Conservation (phyloP, 2,329 filamentous ascomycete genomes). For the Calonectria fujianensis region DNA sequence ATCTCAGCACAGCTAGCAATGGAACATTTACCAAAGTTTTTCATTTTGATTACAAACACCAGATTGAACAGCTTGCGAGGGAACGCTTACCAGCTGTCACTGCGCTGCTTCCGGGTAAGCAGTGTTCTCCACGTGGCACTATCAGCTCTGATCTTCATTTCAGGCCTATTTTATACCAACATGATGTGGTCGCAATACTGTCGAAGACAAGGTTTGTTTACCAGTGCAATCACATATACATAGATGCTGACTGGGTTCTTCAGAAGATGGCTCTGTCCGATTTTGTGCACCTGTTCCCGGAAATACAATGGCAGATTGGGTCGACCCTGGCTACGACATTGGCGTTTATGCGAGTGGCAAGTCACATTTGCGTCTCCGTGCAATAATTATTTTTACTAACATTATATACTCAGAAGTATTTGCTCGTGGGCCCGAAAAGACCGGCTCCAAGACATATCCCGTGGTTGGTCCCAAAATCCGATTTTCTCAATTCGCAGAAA, state of each 20-base stretch:
- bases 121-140: neutral
- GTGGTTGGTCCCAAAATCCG: slow-evolving; percentile 38
- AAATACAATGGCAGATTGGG: slow-evolving; percentile 37
- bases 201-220: slow-evolving; percentile 24
- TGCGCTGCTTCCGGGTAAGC: slow-evolving; percentile 36
- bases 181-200: slow-evolving; percentile 43
- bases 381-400: neutral
- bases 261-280: slow-evolving; percentile 40
- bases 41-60: slow-evolving; percentile 43
- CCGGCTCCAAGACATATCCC: slow-evolving; percentile 41
- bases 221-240: neutral
- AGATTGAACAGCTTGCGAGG: slow-evolving; percentile 38
- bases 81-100: slow-evolving; percentile 35
- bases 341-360: slow-evolving; percentile 39
- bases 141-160: neutral
- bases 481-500: slow-evolving; percentile 36
- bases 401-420: slow-evolving; percentile 34
- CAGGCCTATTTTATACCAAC: slow-evolving; percentile 46
- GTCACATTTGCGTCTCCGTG: neutral
- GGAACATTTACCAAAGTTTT: slow-evolving; percentile 37
- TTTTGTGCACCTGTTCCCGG: slow-evolving; percentile 42
- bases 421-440: slow-evolving; percentile 38
- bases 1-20: slow-evolving; percentile 29
- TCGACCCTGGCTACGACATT: slow-evolving; percentile 42
- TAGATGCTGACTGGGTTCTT: neutral